These are phyloP conservation scores for Rhytidiadelphus loreus DNA, from an alignment of 225 moss, liverwort and hornwort species.

Conservation along the genomic window DNA sequence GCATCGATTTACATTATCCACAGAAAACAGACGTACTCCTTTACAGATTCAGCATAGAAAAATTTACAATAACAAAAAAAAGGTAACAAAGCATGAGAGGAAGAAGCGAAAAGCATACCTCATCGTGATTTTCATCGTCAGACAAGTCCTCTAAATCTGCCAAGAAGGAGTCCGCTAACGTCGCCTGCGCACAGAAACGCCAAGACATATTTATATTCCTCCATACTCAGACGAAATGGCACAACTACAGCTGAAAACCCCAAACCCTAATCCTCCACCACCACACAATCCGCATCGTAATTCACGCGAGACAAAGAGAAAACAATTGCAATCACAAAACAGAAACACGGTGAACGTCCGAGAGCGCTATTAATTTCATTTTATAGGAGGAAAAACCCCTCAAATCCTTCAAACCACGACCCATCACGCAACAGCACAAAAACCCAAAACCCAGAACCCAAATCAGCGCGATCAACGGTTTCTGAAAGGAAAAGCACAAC, in stretches of 20 bases:
- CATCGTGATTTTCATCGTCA: conserved; percentile 63
- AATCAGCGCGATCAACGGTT: background rate
- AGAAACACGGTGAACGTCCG: background rate
- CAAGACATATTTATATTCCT: background rate
- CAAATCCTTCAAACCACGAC: background rate
- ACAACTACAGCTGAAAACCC: background rate
- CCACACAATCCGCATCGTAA: background rate
- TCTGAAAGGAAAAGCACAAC: background rate
- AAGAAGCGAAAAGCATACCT: conserved; percentile 27
- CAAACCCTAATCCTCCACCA: background rate
- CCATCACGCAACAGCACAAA: background rate
- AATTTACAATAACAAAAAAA: background rate
- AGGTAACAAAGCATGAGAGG: background rate
- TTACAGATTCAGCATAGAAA: background rate
- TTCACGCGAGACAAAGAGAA: background rate
- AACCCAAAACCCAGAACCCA: background rate
- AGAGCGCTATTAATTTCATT: background rate
- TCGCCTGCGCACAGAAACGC: conserved; percentile 36
- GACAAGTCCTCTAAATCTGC: conserved; percentile 93
- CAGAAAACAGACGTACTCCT: background rate
- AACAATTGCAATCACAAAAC: background rate
- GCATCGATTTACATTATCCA: background rate
- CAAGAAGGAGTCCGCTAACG: conserved; percentile 88
- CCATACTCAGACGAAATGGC: background rate
- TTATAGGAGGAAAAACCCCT: no score